Percentiles rank a stretch among this genome's conserved stretches.
These are phyloP conservation scores for Triangularia verruculosa DNA, from an alignment of 2,329 filamentous ascomycete species.

Conservation along the genomic window DNA sequence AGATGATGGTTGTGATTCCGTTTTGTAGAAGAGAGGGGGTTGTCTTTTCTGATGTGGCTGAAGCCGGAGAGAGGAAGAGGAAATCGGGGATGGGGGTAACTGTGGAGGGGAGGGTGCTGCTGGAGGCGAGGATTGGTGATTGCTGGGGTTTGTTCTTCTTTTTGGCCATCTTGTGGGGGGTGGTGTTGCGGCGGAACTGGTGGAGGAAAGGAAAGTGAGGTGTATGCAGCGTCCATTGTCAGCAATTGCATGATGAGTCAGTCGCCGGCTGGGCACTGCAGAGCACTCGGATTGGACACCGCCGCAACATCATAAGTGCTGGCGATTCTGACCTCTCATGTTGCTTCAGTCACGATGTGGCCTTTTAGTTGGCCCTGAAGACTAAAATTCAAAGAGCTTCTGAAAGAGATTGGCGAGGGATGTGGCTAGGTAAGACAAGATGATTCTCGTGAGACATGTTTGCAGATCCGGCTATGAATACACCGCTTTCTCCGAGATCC, in stretches of 20 bases:
- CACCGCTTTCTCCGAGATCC: too few species aligned
- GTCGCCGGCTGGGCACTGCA: neutral
- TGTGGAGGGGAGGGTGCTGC: neutral
- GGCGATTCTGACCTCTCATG: neutral
- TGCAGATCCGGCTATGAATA: too few species aligned
- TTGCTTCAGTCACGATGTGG: too few species aligned
- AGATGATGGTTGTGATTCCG: slow-evolving; percentile 15
- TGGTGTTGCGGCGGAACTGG: neutral
- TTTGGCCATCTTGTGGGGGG: neutral
- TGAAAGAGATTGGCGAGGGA: too few species aligned
- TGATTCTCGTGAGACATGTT: too few species aligned
- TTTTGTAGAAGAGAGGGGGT: neutral
- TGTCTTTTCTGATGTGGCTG: slow-evolving; percentile 6
- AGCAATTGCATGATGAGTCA: neutral
- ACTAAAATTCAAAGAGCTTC: too few species aligned
- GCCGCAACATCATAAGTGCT: neutral
- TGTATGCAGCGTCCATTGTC: neutral
- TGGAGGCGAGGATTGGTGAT: neutral
- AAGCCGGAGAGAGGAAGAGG: slow-evolving; percentile 15
- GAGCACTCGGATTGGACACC: neutral
- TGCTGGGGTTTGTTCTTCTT: neutral
- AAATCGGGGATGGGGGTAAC: slow-evolving; percentile 9
- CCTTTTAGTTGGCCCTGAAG: too few species aligned
- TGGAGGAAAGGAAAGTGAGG: neutral
- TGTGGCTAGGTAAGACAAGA: too few species aligned